These are phyloP conservation scores for Marasmius fiardii DNA, from an alignment of 1,284 basidiomycete species.

Conservation along the genomic window DNA sequence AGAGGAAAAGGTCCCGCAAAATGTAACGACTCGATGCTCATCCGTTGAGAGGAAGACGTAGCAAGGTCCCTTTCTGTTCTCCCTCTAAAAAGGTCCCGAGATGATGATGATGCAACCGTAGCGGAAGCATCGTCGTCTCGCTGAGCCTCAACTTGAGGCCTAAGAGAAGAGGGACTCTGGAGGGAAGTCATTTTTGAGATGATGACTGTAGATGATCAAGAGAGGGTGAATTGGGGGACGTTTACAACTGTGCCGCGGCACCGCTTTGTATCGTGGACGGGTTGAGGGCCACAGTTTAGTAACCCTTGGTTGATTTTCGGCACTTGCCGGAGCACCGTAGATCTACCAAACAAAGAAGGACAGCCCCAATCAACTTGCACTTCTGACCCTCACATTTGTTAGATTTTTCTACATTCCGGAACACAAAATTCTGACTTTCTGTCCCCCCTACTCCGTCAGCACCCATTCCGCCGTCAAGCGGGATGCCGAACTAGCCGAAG, in stretches of 20 bases:
- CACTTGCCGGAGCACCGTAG: neutral
- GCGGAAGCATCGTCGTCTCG: neutral
- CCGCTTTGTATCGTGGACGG: conserved; percentile 1
- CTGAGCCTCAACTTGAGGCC: neutral
- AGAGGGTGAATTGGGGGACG: neutral
- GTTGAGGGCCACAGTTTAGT: neutral
- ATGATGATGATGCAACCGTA: neutral
- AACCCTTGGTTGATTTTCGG: neutral
- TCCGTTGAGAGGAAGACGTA: neutral
- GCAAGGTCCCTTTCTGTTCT: neutral
- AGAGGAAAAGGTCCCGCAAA: neutral
- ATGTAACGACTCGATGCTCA: neutral
- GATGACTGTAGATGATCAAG: conserved; percentile 1
- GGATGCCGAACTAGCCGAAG: no score
- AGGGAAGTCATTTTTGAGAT: neutral
- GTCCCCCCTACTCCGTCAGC: no score
- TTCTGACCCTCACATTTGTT: no score
- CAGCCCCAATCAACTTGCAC: neutral
- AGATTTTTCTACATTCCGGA: no score
- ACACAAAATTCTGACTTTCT: no score
- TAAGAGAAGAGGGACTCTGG: neutral
- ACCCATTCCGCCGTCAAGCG: no score
- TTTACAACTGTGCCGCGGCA: neutral
- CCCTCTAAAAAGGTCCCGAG: neutral
- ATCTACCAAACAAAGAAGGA: neutral